Percentiles rank a stretch among this genome's conserved stretches.
Evolutionary conservation across 495 filamentous ascomycete genomes (phyloP).

Genomic region (Xylaria curta): DNA sequence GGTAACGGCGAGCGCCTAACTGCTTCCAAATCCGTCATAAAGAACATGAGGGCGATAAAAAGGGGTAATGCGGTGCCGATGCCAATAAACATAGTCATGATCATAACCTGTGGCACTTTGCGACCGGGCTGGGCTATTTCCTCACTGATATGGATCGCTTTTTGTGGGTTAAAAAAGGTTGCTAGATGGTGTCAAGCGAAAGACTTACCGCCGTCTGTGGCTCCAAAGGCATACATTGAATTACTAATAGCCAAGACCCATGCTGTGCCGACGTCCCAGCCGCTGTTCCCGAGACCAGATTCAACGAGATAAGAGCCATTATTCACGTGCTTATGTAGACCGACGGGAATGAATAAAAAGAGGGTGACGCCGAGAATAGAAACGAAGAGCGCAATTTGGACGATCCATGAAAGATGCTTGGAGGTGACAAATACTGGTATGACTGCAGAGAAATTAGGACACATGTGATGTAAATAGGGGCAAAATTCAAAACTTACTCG

Average conservation of each 20-base stretch:
- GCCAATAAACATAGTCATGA: conserved; percentile 47
- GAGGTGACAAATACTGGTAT: conserved; percentile 3
- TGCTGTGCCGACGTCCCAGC: conserved; percentile 38
- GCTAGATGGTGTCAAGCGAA: conserved; percentile 11
- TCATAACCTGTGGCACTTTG: conserved; percentile 45
- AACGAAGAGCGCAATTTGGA: conserved; percentile 1
- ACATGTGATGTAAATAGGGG: background rate
- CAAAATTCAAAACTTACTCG: background rate
- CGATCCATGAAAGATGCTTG: background rate
- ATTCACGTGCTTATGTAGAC: conserved; percentile 5
- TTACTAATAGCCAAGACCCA: conserved; percentile 47
- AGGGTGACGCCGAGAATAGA: conserved; percentile 13
- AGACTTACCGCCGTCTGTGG: conserved; percentile 32
- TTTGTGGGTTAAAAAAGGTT: background rate
- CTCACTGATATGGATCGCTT: conserved; percentile 23
- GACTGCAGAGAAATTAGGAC: background rate
- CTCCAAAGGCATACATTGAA: conserved; percentile 39
- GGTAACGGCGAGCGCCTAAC: conserved; percentile 28
- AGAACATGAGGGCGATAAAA: conserved; percentile 44
- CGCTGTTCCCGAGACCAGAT: conserved; percentile 8
- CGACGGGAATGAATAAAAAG: background rate
- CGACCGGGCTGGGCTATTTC: conserved; percentile 41
- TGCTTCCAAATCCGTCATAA: conserved; percentile 40
- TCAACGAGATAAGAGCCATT: background rate
- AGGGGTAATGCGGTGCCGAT: conserved; percentile 43